These are phyloP conservation scores for Cucurbita ficifolia DNA, from an alignment of 306 rosid species.

Conservation along the genomic window DNA sequence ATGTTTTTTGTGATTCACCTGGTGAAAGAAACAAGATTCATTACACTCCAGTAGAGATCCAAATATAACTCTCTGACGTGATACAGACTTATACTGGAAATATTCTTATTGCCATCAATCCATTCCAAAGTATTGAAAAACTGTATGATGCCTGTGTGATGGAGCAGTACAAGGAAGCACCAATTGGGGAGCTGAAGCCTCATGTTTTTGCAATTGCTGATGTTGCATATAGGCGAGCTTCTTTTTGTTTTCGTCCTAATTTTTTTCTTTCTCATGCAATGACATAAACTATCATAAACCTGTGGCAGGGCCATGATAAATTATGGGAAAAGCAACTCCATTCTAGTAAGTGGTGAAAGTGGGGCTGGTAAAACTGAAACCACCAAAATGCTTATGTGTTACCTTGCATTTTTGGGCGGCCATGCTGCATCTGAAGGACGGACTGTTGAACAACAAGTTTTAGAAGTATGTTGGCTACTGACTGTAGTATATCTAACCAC, in stretches of 20 bases:
- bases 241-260: slow-evolving; percentile 10
- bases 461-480: slow-evolving; percentile 60
- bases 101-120: slow-evolving; percentile 92
- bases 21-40: slow-evolving; percentile 15
- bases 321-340: slow-evolving; percentile 69
- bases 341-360: slow-evolving; percentile 90
- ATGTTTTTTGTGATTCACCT: slow-evolving; percentile 8
- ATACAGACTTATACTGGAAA: slow-evolving; percentile 87
- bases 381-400: slow-evolving; percentile 86
- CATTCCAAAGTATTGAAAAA: slow-evolving; percentile 57
- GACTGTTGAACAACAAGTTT: slow-evolving; percentile 71
- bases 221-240: slow-evolving; percentile 65
- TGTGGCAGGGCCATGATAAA: slow-evolving; percentile 63
- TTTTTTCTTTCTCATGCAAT: slow-evolving; percentile 7
- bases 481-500: slow-evolving; percentile 5
- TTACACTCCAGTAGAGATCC: slow-evolving; percentile 17
- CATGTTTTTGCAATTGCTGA: slow-evolving; percentile 90
- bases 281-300: slow-evolving; percentile 13
- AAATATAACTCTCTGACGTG: slow-evolving; percentile 27
- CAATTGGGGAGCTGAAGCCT: slow-evolving; percentile 51
- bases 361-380: slow-evolving; percentile 97
- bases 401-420: slow-evolving; percentile 88
- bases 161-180: slow-evolving; percentile 58
- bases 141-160: slow-evolving; percentile 46
- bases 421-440: slow-evolving; percentile 51